Percentiles rank a stretch among this genome's conserved stretches.
Conservation (phyloP, 2,329 filamentous ascomycete genomes). For the Verticillium longisporum region DNA sequence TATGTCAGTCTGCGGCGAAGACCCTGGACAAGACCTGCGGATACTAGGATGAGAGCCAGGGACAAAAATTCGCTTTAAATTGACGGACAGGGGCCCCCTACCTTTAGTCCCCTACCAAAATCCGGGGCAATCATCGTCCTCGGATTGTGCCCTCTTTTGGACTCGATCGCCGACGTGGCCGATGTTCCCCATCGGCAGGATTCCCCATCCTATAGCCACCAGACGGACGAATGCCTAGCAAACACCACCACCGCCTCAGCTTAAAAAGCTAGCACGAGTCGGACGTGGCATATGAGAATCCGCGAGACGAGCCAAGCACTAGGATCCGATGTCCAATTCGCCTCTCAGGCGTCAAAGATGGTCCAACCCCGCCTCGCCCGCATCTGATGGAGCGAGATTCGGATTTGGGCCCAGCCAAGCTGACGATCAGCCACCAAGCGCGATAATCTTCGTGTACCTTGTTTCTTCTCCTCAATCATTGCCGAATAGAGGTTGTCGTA, state of each 20-base stretch:
- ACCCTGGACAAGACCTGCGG: slow-evolving; percentile 7
- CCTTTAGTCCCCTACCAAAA: slow-evolving; percentile 7
- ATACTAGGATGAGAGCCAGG: not conserved
- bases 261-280: not conserved
- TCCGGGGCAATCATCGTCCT: slow-evolving; percentile 10
- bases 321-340: not conserved
- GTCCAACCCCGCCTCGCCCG: not conserved
- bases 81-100: slow-evolving; percentile 3
- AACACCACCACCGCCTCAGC: not conserved
- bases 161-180: slow-evolving; percentile 9
- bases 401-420: not conserved
- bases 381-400: not conserved
- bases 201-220: slow-evolving; percentile 9
- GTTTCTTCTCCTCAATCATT: too few species aligned
- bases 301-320: not conserved
- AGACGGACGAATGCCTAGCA: not conserved
- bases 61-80: slow-evolving; percentile 3
- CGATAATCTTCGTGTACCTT: too few species aligned
- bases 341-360: not conserved
- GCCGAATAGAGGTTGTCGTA: not conserved
- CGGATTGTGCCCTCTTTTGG: slow-evolving; percentile 10
- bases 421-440: not conserved
- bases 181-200: slow-evolving; percentile 1
- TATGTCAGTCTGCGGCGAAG: slow-evolving; percentile 9
- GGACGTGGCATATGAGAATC: not conserved